Percentiles rank a stretch among this genome's conserved stretches.
phyloP scores from a whole-genome alignment of 225 moss, liverwort and hornwort species.

The Pseudisothecium myosuroides region DNA sequence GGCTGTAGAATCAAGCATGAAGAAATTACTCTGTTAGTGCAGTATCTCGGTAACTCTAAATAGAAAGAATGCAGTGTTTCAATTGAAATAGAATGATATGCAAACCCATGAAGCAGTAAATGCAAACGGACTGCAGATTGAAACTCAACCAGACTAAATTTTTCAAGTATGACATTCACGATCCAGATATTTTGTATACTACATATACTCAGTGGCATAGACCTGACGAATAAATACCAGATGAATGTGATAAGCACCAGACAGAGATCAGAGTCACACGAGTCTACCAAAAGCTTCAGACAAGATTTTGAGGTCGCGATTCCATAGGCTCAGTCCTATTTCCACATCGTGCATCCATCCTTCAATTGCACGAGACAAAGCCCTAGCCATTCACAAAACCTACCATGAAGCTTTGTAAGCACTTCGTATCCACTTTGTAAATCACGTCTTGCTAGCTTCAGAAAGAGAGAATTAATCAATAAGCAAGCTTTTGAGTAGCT shows the following conservation, averaged over 20 bases:
- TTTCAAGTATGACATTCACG: neutral
- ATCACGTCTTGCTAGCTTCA: neutral
- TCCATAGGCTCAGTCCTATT: constrained; percentile 40
- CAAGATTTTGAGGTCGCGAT: constrained; percentile 29
- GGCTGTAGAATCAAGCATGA: neutral
- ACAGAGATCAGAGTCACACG: neutral
- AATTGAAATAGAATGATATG: neutral
- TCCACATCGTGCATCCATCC: constrained; percentile 46
- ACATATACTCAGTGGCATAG: neutral
- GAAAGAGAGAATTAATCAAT: neutral
- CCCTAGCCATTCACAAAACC: constrained; percentile 32
- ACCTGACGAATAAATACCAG: neutral
- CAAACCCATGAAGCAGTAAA: neutral
- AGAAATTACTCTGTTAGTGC: neutral
- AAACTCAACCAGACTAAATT: neutral
- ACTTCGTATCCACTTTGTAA: neutral
- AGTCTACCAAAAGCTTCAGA: constrained; percentile 33
- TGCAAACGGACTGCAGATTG: neutral
- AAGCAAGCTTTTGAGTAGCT: neutral
- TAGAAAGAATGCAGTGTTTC: neutral
- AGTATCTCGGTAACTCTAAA: neutral
- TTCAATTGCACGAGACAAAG: constrained; percentile 43
- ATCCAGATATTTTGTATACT: neutral
- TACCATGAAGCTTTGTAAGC: constrained; percentile 30
- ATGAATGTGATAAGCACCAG: neutral